Conservation (phyloP, 129 eudicot genomes). For the Pittosporum tobira region DNA sequence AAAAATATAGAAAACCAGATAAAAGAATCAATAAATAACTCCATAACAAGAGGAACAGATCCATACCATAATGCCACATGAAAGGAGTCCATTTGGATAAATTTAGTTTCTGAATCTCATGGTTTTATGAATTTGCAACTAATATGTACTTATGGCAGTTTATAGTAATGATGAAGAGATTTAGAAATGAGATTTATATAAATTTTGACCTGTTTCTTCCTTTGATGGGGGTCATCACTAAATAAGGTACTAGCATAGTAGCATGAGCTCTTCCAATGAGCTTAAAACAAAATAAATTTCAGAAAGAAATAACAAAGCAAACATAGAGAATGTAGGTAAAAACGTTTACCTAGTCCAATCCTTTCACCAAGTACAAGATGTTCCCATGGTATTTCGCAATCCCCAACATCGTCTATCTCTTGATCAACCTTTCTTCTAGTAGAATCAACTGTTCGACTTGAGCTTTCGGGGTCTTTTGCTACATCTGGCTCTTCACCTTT, state of each 20-base stretch:
- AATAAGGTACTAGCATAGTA: background rate
- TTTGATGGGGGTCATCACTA: background rate
- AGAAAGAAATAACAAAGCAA: conserved; percentile 1
- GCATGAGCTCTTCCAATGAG: background rate
- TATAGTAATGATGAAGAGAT: background rate
- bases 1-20: no score
- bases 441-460: conserved; percentile 25
- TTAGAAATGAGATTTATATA: no score
- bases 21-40: no score
- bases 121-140: background rate
- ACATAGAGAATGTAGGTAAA: conserved; percentile 2
- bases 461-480: conserved; percentile 33
- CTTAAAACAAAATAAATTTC: background rate
- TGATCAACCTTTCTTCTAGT: conserved; percentile 42
- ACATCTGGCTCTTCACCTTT: conserved; percentile 24
- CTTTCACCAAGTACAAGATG: conserved; percentile 93
- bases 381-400: conserved; percentile 97
- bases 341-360: conserved; percentile 77
- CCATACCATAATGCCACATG: no score
- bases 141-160: background rate
- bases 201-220: background rate
- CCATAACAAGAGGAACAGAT: no score
- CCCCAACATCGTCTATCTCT: conserved; percentile 85
- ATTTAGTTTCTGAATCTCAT: background rate
- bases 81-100: conserved; percentile 2